phyloP scores from a whole-genome alignment of 2,329 filamentous ascomycete genomes.

The Ceratocystis variospora region DNA sequence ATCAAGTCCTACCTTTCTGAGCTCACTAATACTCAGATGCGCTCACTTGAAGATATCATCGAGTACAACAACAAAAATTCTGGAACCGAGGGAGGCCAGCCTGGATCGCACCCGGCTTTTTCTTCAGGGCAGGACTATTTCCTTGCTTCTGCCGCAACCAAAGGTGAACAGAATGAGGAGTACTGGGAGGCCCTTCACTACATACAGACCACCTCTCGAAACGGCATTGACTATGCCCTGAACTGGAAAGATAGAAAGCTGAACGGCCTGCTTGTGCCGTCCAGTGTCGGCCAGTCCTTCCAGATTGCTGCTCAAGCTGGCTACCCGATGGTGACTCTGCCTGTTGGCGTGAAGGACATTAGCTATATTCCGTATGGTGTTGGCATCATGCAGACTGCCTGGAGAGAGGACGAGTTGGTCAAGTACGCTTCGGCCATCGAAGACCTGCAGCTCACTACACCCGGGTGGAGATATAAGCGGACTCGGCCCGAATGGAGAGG shows the following conservation, averaged over 20 bases:
- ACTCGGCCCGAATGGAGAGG: conserved; percentile 39
- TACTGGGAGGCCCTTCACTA: conserved; percentile 55
- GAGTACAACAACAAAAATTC: conserved; percentile 49
- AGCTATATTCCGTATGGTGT: conserved; percentile 30
- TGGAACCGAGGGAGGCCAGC: conserved; percentile 52
- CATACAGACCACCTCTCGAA: conserved; percentile 43
- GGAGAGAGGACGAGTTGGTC: conserved; percentile 43
- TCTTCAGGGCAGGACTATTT: conserved; percentile 59
- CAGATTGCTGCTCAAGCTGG: conserved; percentile 63
- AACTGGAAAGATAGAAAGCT: conserved; percentile 28
- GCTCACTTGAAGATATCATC: conserved; percentile 50
- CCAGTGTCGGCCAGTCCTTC: conserved; percentile 52
- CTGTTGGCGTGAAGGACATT: conserved; percentile 42
- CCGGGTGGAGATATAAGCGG: conserved; percentile 33
- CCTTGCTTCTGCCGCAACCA: conserved; percentile 45
- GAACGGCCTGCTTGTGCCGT: conserved; percentile 52
- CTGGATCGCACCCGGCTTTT: conserved; percentile 46
- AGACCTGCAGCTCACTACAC: conserved; percentile 35
- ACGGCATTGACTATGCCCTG: conserved; percentile 58
- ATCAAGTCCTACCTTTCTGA: conserved; percentile 49
- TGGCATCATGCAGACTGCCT: conserved; percentile 46
- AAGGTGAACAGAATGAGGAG: conserved; percentile 47
- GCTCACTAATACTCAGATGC: conserved; percentile 46
- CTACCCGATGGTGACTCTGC: conserved; percentile 58
- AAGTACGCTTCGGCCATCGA: conserved; percentile 51